Base-by-base conservation (phyloP, 805 yeast species). In the Hyphopichia homilentoma region DNA sequence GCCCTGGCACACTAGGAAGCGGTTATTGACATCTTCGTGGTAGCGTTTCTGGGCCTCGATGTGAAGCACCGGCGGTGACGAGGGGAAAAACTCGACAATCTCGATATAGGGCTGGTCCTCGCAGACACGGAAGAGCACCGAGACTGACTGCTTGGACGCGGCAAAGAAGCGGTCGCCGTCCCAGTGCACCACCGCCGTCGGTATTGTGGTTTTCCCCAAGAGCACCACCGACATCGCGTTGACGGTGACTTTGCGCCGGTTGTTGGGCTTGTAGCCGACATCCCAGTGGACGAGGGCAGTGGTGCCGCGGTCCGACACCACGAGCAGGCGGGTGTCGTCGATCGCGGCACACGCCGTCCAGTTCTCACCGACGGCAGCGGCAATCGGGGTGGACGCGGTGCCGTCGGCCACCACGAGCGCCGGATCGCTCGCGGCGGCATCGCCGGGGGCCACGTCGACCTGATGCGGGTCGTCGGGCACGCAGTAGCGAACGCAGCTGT, bases 51-150 rank as follows among this genome's bases (percentile, higher is more conserved):
- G 18, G 3, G 41, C 27, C 16, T 43, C 44, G 8, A 61, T 27
- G 29, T 52, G 54, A 13, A 63, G 34, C 5, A 64, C 35, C 3
- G 70, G 68, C 6, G 68, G 61, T 2, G 64, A 46, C 12, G 59
- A 47, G 1, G 48, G 37, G 13, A 51, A 22, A 16, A 40, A 45
- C 14, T 37, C 22, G 12, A 40, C 30, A 12, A 62, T 45, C 21
- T 45, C 41, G 7, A 61, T 49, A 32, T 37, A 48, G 1, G 69
- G 69, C 6, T 42, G 27, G 7, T 38, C 29, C 0, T 56, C 53
- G 2, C 41, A 21, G 1, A 63, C 42, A 12, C 48, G 47, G 27
- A 62, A 57, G 8, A 60, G 15, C 5, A 61, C 39, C 6, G 68
- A 57, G 16, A 52, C 57, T 1, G 68, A 62, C 15, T 44, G 32